Evolutionary conservation across 192 early-diverging fungal genomes (phyloP).

Genomic region (Cladochytrium replicatum): DNA sequence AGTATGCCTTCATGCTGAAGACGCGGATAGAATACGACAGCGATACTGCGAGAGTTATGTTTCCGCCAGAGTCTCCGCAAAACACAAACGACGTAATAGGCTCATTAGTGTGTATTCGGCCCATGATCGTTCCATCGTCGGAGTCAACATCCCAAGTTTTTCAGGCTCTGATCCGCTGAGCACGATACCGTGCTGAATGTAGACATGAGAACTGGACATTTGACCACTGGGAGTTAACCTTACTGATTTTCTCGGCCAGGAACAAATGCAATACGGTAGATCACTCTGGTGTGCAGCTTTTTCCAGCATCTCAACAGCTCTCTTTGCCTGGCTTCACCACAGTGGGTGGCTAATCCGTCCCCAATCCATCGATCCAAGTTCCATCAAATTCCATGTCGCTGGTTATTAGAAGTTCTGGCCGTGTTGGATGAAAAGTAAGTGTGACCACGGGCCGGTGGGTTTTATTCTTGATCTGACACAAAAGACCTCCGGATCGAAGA

Average conservation of each 20-base stretch:
- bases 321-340: not conserved
- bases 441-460: conserved; percentile 34
- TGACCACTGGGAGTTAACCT: conserved; percentile 7
- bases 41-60: conserved; percentile 32
- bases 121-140: not conserved
- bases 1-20: conserved; percentile 38
- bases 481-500: conserved; percentile 18
- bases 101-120: conserved; percentile 44
- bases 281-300: conserved; percentile 41
- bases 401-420: conserved; percentile 23
- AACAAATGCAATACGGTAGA: conserved; percentile 30
- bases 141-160: conserved; percentile 38
- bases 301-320: conserved; percentile 29
- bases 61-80: conserved; percentile 24
- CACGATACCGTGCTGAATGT: conserved; percentile 34
- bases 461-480: conserved; percentile 38
- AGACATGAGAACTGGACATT: conserved; percentile 1
- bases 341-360: not conserved
- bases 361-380: conserved; percentile 26
- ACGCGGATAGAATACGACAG: conserved; percentile 37
- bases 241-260: conserved; percentile 28
- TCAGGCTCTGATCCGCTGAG: conserved; percentile 42
- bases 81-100: conserved; percentile 46
- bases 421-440: conserved; percentile 31
- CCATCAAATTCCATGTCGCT: conserved; percentile 53